These are phyloP conservation scores for Zymoseptoria tritici DNA, from an alignment of 2,329 filamentous ascomycete species.

Conservation along the genomic window DNA sequence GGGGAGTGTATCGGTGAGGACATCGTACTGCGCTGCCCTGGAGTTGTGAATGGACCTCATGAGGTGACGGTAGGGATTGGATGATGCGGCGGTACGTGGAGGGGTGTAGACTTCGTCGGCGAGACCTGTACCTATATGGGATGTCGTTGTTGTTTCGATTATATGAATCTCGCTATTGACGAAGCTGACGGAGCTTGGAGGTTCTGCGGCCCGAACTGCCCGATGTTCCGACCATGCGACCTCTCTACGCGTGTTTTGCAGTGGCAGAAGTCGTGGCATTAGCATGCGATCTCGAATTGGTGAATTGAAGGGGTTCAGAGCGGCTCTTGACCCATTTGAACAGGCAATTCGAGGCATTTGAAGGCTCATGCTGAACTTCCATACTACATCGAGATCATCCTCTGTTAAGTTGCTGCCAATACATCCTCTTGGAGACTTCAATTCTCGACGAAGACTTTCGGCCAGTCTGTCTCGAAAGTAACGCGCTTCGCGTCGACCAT, in stretches of 20 bases:
- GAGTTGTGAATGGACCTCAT: slow-evolving; percentile 12
- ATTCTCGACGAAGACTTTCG: background rate
- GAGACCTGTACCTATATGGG: background rate
- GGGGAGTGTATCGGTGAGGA: slow-evolving; percentile 50
- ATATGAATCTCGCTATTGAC: background rate
- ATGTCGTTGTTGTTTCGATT: background rate
- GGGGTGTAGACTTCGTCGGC: background rate
- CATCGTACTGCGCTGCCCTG: slow-evolving; percentile 7
- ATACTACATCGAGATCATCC: too few species aligned
- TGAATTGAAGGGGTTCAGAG: background rate
- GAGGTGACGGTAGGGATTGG: slow-evolving; percentile 7
- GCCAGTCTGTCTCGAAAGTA: background rate
- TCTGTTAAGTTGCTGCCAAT: background rate
- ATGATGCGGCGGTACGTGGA: background rate
- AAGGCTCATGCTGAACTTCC: background rate
- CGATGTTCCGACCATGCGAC: background rate
- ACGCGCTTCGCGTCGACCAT: background rate
- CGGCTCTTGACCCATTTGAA: too few species aligned
- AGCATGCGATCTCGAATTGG: background rate
- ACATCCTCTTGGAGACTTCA: background rate
- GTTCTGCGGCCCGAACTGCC: background rate
- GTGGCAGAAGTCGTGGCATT: background rate
- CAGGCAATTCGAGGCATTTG: background rate
- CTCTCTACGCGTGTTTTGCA: background rate
- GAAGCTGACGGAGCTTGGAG: background rate